A percentile compares a stretch with the other conserved stretches of the same genome.
These are phyloP conservation scores for Myxozyma udenii DNA, from an alignment of 805 yeast species.

Conservation along the genomic window DNA sequence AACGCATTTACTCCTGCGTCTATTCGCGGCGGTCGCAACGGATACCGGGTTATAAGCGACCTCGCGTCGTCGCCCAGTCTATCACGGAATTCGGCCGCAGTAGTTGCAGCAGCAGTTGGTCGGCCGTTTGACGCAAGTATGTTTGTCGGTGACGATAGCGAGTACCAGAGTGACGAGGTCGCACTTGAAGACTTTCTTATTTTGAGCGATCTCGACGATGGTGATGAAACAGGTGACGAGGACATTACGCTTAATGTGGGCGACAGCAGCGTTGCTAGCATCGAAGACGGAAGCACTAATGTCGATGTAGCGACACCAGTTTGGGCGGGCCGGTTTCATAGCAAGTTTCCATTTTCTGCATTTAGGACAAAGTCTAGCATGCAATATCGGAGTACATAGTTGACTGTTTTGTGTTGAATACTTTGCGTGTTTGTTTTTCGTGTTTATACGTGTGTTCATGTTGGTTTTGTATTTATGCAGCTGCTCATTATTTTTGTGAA, in stretches of 20 bases:
- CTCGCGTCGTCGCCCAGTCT: conserved; percentile 13
- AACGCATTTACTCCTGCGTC: not conserved
- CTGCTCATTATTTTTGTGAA: not conserved
- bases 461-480: not conserved
- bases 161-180: conserved; percentile 42
- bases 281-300: conserved; percentile 31
- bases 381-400: conserved; percentile 25
- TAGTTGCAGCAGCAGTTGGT: conserved; percentile 14
- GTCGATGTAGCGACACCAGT: conserved; percentile 38
- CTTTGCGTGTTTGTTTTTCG: not conserved
- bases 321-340: conserved; percentile 41
- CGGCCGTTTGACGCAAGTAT: conserved; percentile 11
- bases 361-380: conserved; percentile 71
- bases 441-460: not conserved
- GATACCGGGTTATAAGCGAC: too few species aligned
- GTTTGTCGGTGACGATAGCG: conserved; percentile 36
- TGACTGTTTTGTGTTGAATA: not conserved
- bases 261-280: conserved; percentile 24
- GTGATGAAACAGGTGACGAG: not conserved
- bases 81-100: not conserved
- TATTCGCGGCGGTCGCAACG: not conserved
- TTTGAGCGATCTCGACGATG: conserved; percentile 75
- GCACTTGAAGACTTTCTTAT: conserved; percentile 80
- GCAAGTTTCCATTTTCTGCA: conserved; percentile 78
- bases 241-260: not conserved